Base-by-base conservation (phyloP, 2,329 filamentous ascomycete species). In the Tolypocladium tropicale region DNA sequence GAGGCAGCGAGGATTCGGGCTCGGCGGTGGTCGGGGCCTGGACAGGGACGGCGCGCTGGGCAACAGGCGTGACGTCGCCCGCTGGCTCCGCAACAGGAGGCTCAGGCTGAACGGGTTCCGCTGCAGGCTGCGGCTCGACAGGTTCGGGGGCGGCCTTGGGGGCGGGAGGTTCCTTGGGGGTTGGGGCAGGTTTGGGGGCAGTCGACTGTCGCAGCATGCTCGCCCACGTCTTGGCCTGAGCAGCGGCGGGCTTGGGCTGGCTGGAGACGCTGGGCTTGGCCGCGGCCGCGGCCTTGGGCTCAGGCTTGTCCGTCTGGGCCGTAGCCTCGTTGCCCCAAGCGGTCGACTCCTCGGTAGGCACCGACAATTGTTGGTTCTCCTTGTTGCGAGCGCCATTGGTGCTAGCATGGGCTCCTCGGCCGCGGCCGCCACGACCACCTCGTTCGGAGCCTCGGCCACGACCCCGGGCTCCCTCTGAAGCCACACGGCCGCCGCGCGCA, bases 341-440 rank as follows among this genome's bases (percentile, higher is more conserved):
- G 57, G 69, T 74, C 63, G 86, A 86, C 67, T 92, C 88, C 60
- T 83, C 80, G 59, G 87, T 89, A 48, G 88, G 85, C 57, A 88
- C 77, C 57, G 85, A 87, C 60, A 81, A 74, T 63, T 72, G 78
- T 60, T 74, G 72, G 63, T 67, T 75, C 61, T 82, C 81, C 75
- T 82, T 83, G 70, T 70, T 65, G 63, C 79, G 81, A 59, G 82
- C 72, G 62, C 84, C 85, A 69, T 88, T 88, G 60, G 83, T 81
- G 59, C 78, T 72, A 60, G 68, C 63, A 41, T 78, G 75, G 58
- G 80, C 72, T 63, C 84, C 78, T 66, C 85, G 84, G 66, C 85
- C 84, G 65, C 86, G 84, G 64, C 84, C 76, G 59, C 79, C 77
- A 65, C 82, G 80, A 59, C 77, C 79, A 67, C 84, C 81, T 68